Evolutionary conservation across 2,329 filamentous ascomycete species (phyloP).

Genomic region (Volutella citrinella): DNA sequence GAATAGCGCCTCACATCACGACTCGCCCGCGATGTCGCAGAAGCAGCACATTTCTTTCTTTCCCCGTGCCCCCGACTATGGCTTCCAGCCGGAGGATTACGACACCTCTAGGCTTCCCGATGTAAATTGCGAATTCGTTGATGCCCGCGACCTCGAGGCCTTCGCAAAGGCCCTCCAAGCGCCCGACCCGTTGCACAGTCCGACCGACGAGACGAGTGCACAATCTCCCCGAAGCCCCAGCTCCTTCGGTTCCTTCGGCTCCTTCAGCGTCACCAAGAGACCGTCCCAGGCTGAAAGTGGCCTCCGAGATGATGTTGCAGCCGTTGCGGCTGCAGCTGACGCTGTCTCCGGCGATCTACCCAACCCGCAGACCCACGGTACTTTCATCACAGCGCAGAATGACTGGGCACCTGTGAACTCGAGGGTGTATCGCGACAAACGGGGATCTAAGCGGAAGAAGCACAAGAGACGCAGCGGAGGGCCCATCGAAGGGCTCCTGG

Average conservation of each 20-base stretch:
- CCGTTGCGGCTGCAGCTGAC: constrained; percentile 31
- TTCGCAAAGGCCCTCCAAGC: constrained; percentile 82
- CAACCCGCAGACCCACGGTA: constrained; percentile 28
- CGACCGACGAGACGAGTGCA: constrained; percentile 48
- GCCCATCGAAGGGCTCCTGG: constrained; percentile 38
- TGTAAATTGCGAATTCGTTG: constrained; percentile 72
- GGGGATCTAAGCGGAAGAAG: constrained; percentile 35
- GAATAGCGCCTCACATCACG: background rate
- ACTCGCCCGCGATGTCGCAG: constrained; percentile 21
- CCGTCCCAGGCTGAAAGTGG: constrained; percentile 30
- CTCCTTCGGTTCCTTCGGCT: no score
- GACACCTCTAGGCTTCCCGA: constrained; percentile 74
- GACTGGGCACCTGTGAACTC: constrained; percentile 92
- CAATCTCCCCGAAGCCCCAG: constrained; percentile 40
- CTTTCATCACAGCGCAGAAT: constrained; percentile 85
- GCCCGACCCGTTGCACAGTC: constrained; percentile 69
- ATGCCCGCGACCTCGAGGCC: constrained; percentile 67
- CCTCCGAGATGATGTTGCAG: constrained; percentile 31
- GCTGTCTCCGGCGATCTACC: constrained; percentile 12
- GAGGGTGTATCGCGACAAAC: constrained; percentile 48
- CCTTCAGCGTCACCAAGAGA: constrained; percentile 42
- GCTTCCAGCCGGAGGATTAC: constrained; percentile 62
- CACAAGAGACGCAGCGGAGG: constrained; percentile 31
- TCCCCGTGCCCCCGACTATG: constrained; percentile 40
- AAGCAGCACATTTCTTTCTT: constrained; percentile 22